Percentiles rank a stretch among this genome's conserved stretches.
These are phyloP conservation scores for Botrytis elliptica DNA, from an alignment of 2,329 filamentous ascomycete species.

Conservation along the genomic window DNA sequence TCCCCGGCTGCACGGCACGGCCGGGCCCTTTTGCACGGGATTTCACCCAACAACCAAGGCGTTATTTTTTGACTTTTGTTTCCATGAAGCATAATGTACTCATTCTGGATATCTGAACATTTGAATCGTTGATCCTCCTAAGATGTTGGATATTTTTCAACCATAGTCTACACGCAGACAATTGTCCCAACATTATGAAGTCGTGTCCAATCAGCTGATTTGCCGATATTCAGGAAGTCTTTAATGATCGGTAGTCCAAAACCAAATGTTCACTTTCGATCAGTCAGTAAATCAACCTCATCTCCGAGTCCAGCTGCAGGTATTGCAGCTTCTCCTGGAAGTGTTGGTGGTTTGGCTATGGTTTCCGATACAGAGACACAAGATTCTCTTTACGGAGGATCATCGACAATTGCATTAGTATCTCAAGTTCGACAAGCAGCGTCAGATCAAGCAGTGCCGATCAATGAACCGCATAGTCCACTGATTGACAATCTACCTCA, in stretches of 20 bases:
- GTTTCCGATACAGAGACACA: constrained; percentile 3
- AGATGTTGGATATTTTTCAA: neutral
- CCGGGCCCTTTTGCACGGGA: neutral
- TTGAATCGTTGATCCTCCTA: too few species aligned
- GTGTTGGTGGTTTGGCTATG: constrained; percentile 18
- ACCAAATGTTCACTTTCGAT: neutral
- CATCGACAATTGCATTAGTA: constrained; percentile 16
- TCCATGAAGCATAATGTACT: neutral
- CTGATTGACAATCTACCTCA: neutral
- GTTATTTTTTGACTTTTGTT: neutral
- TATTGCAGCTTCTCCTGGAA: neutral
- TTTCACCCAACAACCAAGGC: neutral
- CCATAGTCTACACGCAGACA: neutral
- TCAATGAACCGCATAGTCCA: neutral
- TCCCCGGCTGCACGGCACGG: neutral
- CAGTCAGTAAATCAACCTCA: neutral
- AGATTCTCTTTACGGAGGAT: constrained; percentile 15
- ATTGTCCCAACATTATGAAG: neutral
- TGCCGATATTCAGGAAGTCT: neutral
- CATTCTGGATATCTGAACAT: neutral
- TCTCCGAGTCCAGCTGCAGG: neutral
- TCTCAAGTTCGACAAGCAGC: constrained; percentile 16
- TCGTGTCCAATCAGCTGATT: constrained; percentile 2
- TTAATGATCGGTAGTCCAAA: neutral
- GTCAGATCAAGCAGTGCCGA: constrained; percentile 4